Evolutionary conservation across 2,329 filamentous ascomycete species (phyloP).

Genomic region (Tolypocladium pustulatum): DNA sequence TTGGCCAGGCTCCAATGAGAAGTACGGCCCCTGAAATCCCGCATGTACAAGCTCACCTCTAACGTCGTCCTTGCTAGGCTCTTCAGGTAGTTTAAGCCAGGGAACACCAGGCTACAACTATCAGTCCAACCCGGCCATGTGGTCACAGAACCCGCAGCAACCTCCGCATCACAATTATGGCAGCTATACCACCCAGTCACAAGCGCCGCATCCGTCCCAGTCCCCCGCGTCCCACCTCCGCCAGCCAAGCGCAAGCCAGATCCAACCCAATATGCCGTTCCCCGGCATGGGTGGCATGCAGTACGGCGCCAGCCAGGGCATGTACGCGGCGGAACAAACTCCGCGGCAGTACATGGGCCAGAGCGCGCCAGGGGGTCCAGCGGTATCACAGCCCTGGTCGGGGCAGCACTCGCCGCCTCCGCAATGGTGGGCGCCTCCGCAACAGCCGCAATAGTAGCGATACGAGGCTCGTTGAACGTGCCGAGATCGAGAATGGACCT

Average conservation of each 20-base stretch:
- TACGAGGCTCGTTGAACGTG: neutral
- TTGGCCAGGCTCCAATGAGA: slow-evolving; percentile 63
- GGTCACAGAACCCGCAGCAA: slow-evolving; percentile 56
- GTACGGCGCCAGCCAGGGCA: slow-evolving; percentile 45
- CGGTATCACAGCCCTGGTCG: slow-evolving; percentile 42
- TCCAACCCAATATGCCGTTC: slow-evolving; percentile 51
- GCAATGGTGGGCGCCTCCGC: slow-evolving; percentile 44
- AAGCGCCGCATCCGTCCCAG: slow-evolving; percentile 40
- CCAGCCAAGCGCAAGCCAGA: slow-evolving; percentile 43
- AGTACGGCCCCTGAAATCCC: slow-evolving; percentile 45
- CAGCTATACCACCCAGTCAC: slow-evolving; percentile 41
- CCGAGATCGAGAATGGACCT: neutral
- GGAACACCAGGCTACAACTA: slow-evolving; percentile 55
- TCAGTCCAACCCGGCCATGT: slow-evolving; percentile 47
- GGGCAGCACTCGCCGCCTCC: slow-evolving; percentile 53
- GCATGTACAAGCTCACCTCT: slow-evolving; percentile 17
- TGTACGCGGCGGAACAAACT: slow-evolving; percentile 53
- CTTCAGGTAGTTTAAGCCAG: slow-evolving; percentile 41
- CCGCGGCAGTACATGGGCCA: slow-evolving; percentile 60
- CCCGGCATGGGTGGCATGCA: slow-evolving; percentile 51
- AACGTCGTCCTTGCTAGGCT: slow-evolving; percentile 23
- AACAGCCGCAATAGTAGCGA: slow-evolving; percentile 28
- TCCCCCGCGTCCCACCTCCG: slow-evolving; percentile 51
- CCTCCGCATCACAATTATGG: slow-evolving; percentile 47
- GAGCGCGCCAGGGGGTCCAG: slow-evolving; percentile 38